Conservation (phyloP, 75 land plant species). For the Ceratopteris richardii region DNA sequence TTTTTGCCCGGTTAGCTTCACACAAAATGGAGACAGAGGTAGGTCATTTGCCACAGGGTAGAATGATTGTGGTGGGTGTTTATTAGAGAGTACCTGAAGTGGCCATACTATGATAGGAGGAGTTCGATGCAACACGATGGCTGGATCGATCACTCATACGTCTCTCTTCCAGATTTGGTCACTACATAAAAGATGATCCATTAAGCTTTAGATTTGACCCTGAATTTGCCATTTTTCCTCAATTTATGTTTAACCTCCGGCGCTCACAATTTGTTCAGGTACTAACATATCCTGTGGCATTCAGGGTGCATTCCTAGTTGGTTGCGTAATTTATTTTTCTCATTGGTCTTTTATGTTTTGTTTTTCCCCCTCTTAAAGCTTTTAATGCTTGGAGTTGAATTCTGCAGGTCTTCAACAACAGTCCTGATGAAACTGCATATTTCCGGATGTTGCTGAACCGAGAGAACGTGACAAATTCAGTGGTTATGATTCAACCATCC, state of each 20-base stretch:
- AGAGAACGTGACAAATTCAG: constrained; percentile 78
- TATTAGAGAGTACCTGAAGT: too few species aligned
- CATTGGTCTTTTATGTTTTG: too few species aligned
- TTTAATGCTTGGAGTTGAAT: too few species aligned
- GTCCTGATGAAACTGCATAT: constrained; percentile 98
- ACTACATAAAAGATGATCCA: constrained; percentile 89
- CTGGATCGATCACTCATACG: constrained; percentile 86
- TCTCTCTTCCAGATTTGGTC: constrained; percentile 87
- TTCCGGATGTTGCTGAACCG: constrained; percentile 86
- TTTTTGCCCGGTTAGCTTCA: constrained; percentile 74
- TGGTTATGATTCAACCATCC: constrained; percentile 98
- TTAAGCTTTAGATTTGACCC: constrained; percentile 73
- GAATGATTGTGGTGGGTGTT: neutral
- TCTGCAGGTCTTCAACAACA: constrained; percentile 95
- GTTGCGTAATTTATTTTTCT: constrained; percentile 63
- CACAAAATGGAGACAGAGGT: constrained; percentile 92
- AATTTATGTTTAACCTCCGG: constrained; percentile 94
- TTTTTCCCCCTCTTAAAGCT: too few species aligned
- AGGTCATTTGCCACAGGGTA: too few species aligned
- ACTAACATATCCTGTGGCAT: constrained; percentile 69
- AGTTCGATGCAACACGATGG: constrained; percentile 94
- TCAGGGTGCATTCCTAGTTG: too few species aligned
- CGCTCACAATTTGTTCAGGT: constrained; percentile 97
- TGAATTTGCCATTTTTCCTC: constrained; percentile 76
- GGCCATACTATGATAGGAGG: constrained; percentile 45